Evolutionary conservation across 805 yeast species (phyloP).

Genomic region (Wickerhamomyces subpelliculosus): DNA sequence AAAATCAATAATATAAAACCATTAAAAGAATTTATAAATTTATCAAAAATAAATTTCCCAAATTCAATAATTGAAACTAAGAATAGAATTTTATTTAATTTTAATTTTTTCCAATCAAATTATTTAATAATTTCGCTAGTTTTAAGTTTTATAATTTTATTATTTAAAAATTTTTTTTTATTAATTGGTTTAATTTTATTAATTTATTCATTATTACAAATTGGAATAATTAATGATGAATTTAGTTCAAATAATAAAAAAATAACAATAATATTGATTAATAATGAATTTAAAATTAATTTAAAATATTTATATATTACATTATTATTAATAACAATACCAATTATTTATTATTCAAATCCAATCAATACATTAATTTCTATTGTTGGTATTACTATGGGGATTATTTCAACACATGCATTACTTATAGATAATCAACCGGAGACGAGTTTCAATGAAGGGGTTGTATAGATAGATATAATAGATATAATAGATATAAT

Average conservation of each 20-base stretch:
- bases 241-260: too few species aligned
- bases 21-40: constrained; percentile 14
- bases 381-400: not conserved
- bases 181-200: constrained; percentile 6
- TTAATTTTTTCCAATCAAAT: constrained; percentile 18
- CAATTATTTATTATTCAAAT: constrained; percentile 14
- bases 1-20: constrained; percentile 17
- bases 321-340: constrained; percentile 9
- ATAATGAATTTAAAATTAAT: constrained; percentile 6
- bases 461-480: constrained; percentile 5
- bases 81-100: constrained; percentile 7
- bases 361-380: constrained; percentile 4
- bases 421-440: constrained; percentile 11
- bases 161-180: constrained; percentile 14
- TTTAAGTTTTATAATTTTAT: constrained; percentile 8
- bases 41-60: constrained; percentile 8
- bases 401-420: constrained; percentile 6
- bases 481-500: too few species aligned
- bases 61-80: constrained; percentile 9
- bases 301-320: constrained; percentile 11
- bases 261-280: too few species aligned
- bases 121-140: constrained; percentile 12
- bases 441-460: constrained; percentile 19
- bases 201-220: too few species aligned
- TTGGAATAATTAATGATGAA: constrained; percentile 8